Evolutionary conservation across 768 basidiomycete genomes (phyloP).

Genomic region (Mycena kentingensis): DNA sequence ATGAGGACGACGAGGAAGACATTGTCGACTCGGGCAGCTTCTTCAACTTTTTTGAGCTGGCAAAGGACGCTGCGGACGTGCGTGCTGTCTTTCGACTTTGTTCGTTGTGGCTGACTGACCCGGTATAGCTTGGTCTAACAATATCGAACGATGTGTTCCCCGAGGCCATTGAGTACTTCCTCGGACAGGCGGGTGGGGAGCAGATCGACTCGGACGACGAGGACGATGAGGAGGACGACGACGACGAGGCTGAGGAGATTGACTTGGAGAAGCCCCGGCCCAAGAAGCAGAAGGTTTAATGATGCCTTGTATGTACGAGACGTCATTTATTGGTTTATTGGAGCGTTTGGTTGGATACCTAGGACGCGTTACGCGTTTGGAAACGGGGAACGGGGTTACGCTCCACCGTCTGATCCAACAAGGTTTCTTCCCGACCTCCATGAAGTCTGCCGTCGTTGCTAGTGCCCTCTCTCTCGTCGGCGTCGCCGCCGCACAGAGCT

Average conservation of each 20-base stretch:
- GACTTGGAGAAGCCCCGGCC: conserved; percentile 81
- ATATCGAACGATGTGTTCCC: conserved; percentile 81
- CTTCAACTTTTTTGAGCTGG: conserved; percentile 83
- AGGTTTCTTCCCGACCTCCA: conserved; percentile 25
- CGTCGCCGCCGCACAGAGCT: conserved; percentile 38
- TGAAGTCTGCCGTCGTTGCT: conserved; percentile 36
- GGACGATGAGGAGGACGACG: conserved; percentile 67
- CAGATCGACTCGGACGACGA: conserved; percentile 68
- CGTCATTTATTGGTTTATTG: conserved; percentile 16
- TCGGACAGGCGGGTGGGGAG: conserved; percentile 62
- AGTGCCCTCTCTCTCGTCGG: conserved; percentile 42
- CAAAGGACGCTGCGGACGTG: conserved; percentile 69
- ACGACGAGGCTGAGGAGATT: conserved; percentile 83
- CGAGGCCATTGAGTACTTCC: conserved; percentile 81
- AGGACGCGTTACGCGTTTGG: too few species aligned
- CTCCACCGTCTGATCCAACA: too few species aligned
- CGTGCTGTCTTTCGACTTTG: conserved; percentile 28
- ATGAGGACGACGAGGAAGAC: conserved; percentile 62
- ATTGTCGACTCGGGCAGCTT: conserved; percentile 76
- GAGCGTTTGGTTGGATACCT: too few species aligned
- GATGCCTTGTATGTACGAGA: too few species aligned
- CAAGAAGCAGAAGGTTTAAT: conserved; percentile 72
- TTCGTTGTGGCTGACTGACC: background rate
- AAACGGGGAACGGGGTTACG: too few species aligned
- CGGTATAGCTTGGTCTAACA: conserved; percentile 63